Evolutionary conservation across 352 stramenopile genomes (phyloP), one percentile per base, ranked within the genome.

Genomic region (Pseudoperonospora humuli): DNA sequence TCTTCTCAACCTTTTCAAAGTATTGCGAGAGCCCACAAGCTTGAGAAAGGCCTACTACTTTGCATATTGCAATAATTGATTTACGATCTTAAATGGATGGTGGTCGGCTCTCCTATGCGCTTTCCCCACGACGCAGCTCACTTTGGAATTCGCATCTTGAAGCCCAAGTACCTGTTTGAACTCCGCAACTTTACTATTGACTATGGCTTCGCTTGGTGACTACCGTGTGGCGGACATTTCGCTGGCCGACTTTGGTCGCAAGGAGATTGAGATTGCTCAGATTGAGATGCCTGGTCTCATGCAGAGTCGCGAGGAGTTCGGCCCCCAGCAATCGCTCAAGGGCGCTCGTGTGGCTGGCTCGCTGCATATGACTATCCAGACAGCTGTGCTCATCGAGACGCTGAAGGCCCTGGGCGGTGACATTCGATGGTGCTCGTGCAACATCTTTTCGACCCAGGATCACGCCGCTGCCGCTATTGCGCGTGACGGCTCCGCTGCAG

Each of bases 331-430:
- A 64, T 79, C 86, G 24, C 82, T 99, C 13, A 69, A 81, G 19
- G 91, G 88, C 57, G 89, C 95, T 5, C 76, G 86, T 41, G 89
- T 98, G 36, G 95, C 93, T 39, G 96, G 96, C 60, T 98, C 93
- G 32, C 80, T 99, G 50, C 96, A 99, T 86, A 99, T 99, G 96
- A 99, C 96, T 52, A 98, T 98, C 71, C 96, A 99, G 70, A 99
- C 96, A 13, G 96, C 94, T 15, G 96, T 99, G 45, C 87, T 99
- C 33, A 99, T 99, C 57, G 95, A 99, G 75, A 99, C 96, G 11
- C 73, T 98, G 19, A 96, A 98, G 68, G 79, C 89, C 19, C 84
- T 98, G 32, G 95, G 96, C 53, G 92, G 81, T 54, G 89, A 98
- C 71, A 95, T 99, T 36, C 87, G 96, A 46, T 99, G 96, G 96